Evolutionary conservation across 73 alveolate genomes (phyloP).

Genomic region (Breviolum minutum): DNA sequence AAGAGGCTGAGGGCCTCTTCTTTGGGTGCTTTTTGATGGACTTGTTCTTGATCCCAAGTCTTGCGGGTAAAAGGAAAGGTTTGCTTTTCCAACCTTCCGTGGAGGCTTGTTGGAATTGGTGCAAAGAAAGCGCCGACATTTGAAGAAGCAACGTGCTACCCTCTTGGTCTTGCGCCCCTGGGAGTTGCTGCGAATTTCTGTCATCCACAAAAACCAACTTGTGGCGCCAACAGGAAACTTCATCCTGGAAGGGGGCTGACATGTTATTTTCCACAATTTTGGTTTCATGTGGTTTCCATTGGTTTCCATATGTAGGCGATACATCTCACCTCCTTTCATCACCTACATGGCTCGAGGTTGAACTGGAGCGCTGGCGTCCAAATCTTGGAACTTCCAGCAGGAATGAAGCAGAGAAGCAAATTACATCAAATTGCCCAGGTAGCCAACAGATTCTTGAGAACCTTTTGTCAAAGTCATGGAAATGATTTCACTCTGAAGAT

Average conservation of each 20-base stretch:
- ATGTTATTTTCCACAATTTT: no score
- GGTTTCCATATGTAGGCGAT: no score
- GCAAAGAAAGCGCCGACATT: slow-evolving; percentile 70
- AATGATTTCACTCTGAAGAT: not conserved
- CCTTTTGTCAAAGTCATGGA: no score
- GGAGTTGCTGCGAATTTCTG: not conserved
- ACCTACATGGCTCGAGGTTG: not conserved
- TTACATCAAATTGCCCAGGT: no score
- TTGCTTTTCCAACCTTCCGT: no score
- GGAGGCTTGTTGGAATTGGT: slow-evolving; percentile 64
- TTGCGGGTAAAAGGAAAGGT: no score
- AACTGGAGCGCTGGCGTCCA: slow-evolving; percentile 73
- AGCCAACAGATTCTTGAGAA: no score
- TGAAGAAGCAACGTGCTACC: slow-evolving; percentile 77
- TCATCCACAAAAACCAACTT: not conserved
- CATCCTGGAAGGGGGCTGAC: not conserved
- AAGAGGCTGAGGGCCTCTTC: not conserved
- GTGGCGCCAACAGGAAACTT: not conserved
- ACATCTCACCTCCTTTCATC: no score
- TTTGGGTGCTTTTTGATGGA: not conserved
- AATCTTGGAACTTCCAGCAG: not conserved
- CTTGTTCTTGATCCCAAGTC: no score
- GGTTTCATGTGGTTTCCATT: no score
- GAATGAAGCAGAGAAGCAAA: no score
- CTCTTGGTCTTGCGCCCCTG: slow-evolving; percentile 35